These are phyloP conservation scores for Inga oerstediana DNA, from an alignment of 306 rosid species.

Conservation along the genomic window DNA sequence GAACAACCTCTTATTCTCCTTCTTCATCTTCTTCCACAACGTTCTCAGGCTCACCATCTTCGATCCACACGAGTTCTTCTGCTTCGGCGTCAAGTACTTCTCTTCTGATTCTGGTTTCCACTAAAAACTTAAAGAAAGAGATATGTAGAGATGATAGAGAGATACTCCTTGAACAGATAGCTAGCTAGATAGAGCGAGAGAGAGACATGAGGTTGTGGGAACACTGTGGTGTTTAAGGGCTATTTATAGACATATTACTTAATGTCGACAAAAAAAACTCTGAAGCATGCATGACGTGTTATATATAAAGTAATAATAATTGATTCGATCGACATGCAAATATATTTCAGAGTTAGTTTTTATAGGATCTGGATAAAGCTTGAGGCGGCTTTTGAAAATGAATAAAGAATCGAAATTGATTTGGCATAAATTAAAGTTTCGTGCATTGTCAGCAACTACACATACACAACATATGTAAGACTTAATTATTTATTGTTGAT, in stretches of 20 bases:
- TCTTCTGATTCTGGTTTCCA: too few relatives aligned
- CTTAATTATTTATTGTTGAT: not conserved
- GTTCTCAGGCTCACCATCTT: slow-evolving; percentile 25
- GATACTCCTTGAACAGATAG: not conserved
- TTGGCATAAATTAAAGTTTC: not conserved
- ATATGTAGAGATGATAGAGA: too few relatives aligned
- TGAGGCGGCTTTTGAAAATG: not conserved
- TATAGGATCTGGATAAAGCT: not conserved
- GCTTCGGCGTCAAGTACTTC: not conserved
- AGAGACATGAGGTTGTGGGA: not conserved
- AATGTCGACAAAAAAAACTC: not conserved
- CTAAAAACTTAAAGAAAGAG: not conserved
- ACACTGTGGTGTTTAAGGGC: not conserved
- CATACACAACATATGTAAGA: not conserved
- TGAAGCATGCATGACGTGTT: not conserved
- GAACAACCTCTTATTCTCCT: slow-evolving; percentile 43
- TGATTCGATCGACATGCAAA: too few relatives aligned
- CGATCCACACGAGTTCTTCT: too few relatives aligned
- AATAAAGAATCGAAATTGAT: not conserved
- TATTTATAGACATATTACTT: not conserved
- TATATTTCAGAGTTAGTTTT: not conserved
- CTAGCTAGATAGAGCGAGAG: not conserved
- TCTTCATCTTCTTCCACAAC: slow-evolving; percentile 60
- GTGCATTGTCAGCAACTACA: slow-evolving; percentile 2
- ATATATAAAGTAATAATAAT: too few relatives aligned